Conservation (phyloP, 2,329 filamentous ascomycete species). For the Hymenoscyphus linearis region DNA sequence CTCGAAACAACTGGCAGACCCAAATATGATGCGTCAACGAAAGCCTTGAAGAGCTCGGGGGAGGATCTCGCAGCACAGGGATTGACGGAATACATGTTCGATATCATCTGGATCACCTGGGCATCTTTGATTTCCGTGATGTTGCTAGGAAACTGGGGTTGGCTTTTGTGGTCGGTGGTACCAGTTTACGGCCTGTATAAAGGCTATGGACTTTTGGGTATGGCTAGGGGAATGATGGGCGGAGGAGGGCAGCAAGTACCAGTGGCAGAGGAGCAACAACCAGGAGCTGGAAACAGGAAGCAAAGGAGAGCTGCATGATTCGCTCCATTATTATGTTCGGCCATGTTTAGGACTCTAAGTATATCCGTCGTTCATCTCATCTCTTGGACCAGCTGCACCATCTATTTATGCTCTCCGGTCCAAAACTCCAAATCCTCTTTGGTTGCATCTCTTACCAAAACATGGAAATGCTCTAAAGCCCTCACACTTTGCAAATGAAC, state of each 20-base stretch:
- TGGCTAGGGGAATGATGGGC: conserved; percentile 33
- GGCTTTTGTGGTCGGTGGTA: conserved; percentile 51
- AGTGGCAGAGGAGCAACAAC: conserved; percentile 24
- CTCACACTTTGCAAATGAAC: conserved; percentile 80
- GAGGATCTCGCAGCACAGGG: conserved; percentile 85
- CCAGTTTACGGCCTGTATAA: conserved; percentile 32
- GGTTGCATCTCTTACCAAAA: conserved; percentile 55
- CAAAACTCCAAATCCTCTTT: conserved; percentile 48
- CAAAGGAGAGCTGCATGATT: conserved; percentile 29
- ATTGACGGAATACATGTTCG: conserved; percentile 97
- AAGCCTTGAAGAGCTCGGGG: conserved; percentile 61
- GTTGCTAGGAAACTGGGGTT: conserved; percentile 75
- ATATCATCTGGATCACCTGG: conserved; percentile 94
- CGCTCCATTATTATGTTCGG: background rate
- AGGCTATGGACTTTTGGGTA: conserved; percentile 30
- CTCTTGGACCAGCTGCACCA: background rate
- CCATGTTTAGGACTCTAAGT: background rate
- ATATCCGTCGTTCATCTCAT: background rate
- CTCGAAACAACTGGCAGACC: conserved; percentile 83
- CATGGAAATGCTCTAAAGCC: conserved; percentile 83
- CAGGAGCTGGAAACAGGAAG: conserved; percentile 29
- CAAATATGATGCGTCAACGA: conserved; percentile 51
- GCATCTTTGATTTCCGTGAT: conserved; percentile 66
- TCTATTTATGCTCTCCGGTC: conserved; percentile 33
- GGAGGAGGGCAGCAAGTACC: conserved; percentile 24